Evolutionary conservation across 306 rosid species (phyloP), one percentile per base, ranked within the genome.

Genomic region (Malus orientalis): DNA sequence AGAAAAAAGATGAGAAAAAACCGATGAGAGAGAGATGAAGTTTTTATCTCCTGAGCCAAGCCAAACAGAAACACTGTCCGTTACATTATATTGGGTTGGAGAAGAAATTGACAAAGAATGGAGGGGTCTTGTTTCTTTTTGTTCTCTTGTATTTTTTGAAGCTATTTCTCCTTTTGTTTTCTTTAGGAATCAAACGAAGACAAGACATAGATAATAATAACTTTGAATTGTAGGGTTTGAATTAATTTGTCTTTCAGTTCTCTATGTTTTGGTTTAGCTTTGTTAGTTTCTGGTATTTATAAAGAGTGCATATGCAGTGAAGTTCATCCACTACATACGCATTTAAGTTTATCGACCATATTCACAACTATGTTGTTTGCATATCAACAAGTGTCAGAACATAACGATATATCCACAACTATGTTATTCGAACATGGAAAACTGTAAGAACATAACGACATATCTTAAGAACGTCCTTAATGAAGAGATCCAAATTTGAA

Each of bases 111-210:
- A 15, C 18, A 58, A 71, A 81, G 71, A 23, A 66, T 59, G 64
- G 29, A 11, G 78, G 19, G 60, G 73, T 76, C 78, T 79, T 79
- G 79, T 77, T 79, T 76, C 40, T 68, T 68, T 40, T 42, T 68
- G 49, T 78, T 81, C 70, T 79, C 29, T 60, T 75, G 69, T 73
- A 23, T 14, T 40, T 59, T 59, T 40, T 19, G 25, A 73, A 59
- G 69, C 58, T 27, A 44, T 73, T 27, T 16, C 36, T 16, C 32
- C 47, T 71, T 66, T 40, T 79, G 71, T 76, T 30, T 30, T 30
- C 51, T 44, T 73, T 74, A 58, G 88, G 82, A 79, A 70, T 76
- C 85, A 88, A 88, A 82, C 87, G 76, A 88, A 75, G 98, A 94
- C 95, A 92, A 90, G 69, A 38, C 4, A 40, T 49, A 49, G 15